Evolutionary conservation across 768 basidiomycete species (phyloP).

Genomic region (Tubosaeta sp.): DNA sequence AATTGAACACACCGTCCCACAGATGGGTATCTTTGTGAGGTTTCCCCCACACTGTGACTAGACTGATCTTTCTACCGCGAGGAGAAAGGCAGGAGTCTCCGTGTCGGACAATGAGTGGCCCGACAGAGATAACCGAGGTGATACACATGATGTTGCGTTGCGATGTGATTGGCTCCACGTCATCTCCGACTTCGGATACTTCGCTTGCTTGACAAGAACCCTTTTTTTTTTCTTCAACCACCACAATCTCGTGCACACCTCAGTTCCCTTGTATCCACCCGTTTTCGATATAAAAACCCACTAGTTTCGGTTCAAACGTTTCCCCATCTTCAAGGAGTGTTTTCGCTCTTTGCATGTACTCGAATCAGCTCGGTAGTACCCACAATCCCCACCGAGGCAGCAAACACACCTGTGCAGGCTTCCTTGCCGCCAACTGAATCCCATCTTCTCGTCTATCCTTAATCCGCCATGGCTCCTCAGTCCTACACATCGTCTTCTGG

Average conservation of each 20-base stretch:
- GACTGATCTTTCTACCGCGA: not conserved
- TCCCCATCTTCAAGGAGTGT: constrained; percentile 20
- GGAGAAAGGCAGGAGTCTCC: not conserved
- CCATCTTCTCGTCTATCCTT: constrained; percentile 20
- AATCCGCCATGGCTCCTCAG: constrained; percentile 47
- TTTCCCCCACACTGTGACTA: not conserved
- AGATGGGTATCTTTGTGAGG: too few relatives aligned
- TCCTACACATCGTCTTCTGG: constrained; percentile 50
- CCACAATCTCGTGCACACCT: constrained; percentile 7
- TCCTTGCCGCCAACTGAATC: constrained; percentile 47
- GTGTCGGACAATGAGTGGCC: not conserved
- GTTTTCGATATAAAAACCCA: constrained; percentile 26
- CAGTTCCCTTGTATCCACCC: constrained; percentile 6
- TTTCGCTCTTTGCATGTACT: constrained; percentile 81
- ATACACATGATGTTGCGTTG: not conserved
- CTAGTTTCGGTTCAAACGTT: not conserved
- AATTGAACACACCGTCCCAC: too few relatives aligned
- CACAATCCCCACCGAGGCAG: constrained; percentile 87
- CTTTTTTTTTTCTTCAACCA: constrained; percentile 18
- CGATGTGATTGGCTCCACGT: not conserved
- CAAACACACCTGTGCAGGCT: constrained; percentile 76
- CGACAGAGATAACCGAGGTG: not conserved
- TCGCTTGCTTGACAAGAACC: constrained; percentile 6
- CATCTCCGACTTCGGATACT: constrained; percentile 18
- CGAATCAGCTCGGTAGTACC: constrained; percentile 84